Evolutionary conservation across 345 rosid genomes (phyloP).

Genomic region (Populus nigra): DNA sequence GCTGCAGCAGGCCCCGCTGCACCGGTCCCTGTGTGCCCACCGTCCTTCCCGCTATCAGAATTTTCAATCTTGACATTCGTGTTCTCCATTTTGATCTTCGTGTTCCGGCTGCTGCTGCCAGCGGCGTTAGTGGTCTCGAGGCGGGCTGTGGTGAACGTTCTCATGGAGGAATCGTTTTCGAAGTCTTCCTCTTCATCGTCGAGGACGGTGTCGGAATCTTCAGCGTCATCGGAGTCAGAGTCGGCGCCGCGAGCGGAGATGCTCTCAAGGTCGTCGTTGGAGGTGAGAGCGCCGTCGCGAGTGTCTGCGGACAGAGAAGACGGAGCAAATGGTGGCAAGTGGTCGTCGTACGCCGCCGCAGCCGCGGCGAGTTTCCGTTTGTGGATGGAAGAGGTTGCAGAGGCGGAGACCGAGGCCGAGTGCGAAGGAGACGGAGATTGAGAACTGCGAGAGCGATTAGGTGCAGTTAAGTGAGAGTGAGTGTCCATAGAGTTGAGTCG

Average conservation of each 20-base stretch:
- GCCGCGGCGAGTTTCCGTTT: constrained; percentile 82
- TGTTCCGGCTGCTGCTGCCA: constrained; percentile 40
- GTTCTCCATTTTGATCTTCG: constrained; percentile 69
- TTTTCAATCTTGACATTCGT: constrained; percentile 70
- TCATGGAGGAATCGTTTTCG: constrained; percentile 81
- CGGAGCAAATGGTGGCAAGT: constrained; percentile 77
- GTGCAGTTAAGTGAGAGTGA: constrained; percentile 73
- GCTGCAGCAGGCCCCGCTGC: constrained; percentile 33
- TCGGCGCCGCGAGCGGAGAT: constrained; percentile 87
- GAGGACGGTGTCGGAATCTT: constrained; percentile 84
- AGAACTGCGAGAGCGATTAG: constrained; percentile 86
- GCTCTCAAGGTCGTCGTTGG: constrained; percentile 97
- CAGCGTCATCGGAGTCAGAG: constrained; percentile 80
- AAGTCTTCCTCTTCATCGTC: constrained; percentile 91
- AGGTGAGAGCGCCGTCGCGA: constrained; percentile 86
- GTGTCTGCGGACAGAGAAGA: constrained; percentile 93
- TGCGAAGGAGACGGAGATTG: constrained; percentile 93
- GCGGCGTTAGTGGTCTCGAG: constrained; percentile 50
- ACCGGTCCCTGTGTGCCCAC: constrained; percentile 40
- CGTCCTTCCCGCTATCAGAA: constrained; percentile 61
- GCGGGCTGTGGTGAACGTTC: constrained; percentile 79
- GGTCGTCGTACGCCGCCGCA: constrained; percentile 68
- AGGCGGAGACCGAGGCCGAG: constrained; percentile 94
- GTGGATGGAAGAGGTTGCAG: constrained; percentile 89
- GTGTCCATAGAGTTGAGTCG: constrained; percentile 21